Base-by-base conservation (phyloP, 23 red algal species). In the Gracilaria domingensis region DNA sequence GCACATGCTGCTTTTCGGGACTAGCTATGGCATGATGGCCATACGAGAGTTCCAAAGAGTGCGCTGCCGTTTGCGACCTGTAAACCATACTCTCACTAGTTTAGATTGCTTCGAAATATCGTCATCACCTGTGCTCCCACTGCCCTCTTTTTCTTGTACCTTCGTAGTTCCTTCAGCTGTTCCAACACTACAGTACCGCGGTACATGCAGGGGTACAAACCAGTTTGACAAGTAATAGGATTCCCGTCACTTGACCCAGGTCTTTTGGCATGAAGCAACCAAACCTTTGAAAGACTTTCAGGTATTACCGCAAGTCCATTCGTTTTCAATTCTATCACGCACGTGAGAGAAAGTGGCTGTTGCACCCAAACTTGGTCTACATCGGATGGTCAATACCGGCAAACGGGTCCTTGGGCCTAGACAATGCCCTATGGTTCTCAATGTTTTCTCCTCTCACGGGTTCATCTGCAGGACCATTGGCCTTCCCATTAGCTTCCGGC, bases 341-440 rank as follows among this genome's bases (percentile, higher is more conserved):
- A n/a, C n/a, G n/a, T n/a, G n/a, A n/a, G 4, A 45, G 11, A 45
- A 45, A 45, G 5, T 45, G 42, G 42, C 4, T 11, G 11, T 17
- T 55, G 51, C 51, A 18, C 8, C n/a, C 36, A 69, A 18, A 37
- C 3, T 16, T 69, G 32, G 3, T 18, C 32, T 69, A 69, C 64
- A 69, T 69, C 12, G 64, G 64, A 14, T 69, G 64, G 18, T 37
- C 72, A 37, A 77, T 77, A 28, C 72, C 72, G 1, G 72, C 72
- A 51, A 77, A 77, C 17, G 72, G 72, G 17, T 77, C 72, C 24
- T 30, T 77, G 6, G 72, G 72, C 42, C 38, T 50, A 14, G 72
- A 51, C 26, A n/a, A 0, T 42, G 49, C 24, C 8, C 50, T 69
- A 2, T 69, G 7, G 0, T 37, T 37, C 4, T 69, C 1, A 0